Conservation (phyloP, 2,329 filamentous ascomycete genomes). For the Diaporthe ilicicola region DNA sequence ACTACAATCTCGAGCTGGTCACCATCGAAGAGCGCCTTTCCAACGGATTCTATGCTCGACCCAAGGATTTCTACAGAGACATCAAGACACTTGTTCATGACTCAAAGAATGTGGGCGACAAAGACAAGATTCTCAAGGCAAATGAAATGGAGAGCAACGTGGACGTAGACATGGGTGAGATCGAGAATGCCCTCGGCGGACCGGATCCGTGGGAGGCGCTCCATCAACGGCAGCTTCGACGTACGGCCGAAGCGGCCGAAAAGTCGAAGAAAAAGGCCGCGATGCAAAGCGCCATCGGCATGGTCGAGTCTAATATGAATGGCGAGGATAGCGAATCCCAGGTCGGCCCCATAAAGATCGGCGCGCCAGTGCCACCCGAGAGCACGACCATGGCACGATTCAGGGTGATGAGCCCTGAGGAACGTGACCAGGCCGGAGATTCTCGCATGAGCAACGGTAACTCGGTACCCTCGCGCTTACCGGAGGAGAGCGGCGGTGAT, state of each 20-base stretch:
- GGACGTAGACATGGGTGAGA: slow-evolving; percentile 86
- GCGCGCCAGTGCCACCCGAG: slow-evolving; percentile 67
- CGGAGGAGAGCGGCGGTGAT: slow-evolving; percentile 64
- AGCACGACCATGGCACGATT: slow-evolving; percentile 62
- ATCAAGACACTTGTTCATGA: slow-evolving; percentile 87
- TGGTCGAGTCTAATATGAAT: slow-evolving; percentile 60
- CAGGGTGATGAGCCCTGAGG: slow-evolving; percentile 60
- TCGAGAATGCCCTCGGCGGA: slow-evolving; percentile 57
- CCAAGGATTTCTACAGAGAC: slow-evolving; percentile 88
- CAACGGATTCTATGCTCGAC: slow-evolving; percentile 94
- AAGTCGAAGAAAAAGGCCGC: slow-evolving; percentile 70
- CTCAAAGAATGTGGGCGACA: slow-evolving; percentile 82
- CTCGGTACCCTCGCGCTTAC: slow-evolving; percentile 56
- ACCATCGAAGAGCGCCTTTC: slow-evolving; percentile 96
- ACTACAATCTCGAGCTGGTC: slow-evolving; percentile 91
- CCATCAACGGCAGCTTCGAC: slow-evolving; percentile 75
- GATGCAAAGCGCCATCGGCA: slow-evolving; percentile 62
- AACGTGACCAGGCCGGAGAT: slow-evolving; percentile 57
- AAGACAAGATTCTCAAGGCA: slow-evolving; percentile 82
- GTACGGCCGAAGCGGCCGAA: slow-evolving; percentile 67
- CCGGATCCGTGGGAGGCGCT: slow-evolving; percentile 78
- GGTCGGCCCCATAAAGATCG: slow-evolving; percentile 64
- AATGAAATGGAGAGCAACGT: slow-evolving; percentile 94
- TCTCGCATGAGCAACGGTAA: slow-evolving; percentile 67
- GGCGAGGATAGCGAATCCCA: slow-evolving; percentile 63